Evolutionary conservation across 805 yeast genomes (phyloP).

Genomic region (Teunomyces gatunensis): DNA sequence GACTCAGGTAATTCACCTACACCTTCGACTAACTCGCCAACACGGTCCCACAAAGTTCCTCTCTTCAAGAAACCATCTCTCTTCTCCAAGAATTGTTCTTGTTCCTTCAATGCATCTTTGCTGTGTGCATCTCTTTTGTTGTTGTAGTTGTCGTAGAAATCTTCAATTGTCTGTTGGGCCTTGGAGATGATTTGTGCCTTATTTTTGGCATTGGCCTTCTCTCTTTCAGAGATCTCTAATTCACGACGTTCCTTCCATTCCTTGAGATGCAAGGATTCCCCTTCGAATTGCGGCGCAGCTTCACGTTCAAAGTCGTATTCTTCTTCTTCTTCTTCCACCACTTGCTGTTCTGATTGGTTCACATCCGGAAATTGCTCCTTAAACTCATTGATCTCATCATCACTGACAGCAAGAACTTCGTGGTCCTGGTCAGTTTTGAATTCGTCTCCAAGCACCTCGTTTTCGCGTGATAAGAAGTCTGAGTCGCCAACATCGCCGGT

Average conservation of each 20-base stretch:
- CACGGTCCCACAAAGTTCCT: slow-evolving; percentile 53
- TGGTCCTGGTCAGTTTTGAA: slow-evolving; percentile 64
- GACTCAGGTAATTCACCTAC: slow-evolving; percentile 37
- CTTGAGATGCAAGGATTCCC: slow-evolving; percentile 49
- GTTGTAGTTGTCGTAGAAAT: slow-evolving; percentile 88
- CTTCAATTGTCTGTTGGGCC: slow-evolving; percentile 83
- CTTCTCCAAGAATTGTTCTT: slow-evolving; percentile 65
- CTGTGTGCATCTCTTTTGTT: slow-evolving; percentile 71
- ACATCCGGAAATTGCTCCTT: slow-evolving; percentile 66
- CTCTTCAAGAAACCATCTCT: slow-evolving; percentile 62
- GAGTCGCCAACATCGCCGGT: slow-evolving; percentile 39
- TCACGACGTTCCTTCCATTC: slow-evolving; percentile 85
- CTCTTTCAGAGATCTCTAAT: slow-evolving; percentile 76
- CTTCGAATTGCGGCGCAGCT: slow-evolving; percentile 16
- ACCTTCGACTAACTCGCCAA: slow-evolving; percentile 47
- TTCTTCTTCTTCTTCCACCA: slow-evolving; percentile 14
- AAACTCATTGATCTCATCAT: slow-evolving; percentile 54
- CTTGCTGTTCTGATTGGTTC: slow-evolving; percentile 16
- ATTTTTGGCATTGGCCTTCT: slow-evolving; percentile 62
- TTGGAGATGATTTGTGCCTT: slow-evolving; percentile 65
- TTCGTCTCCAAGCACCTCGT: slow-evolving; percentile 66
- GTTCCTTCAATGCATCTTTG: slow-evolving; percentile 62
- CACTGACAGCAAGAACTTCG: slow-evolving; percentile 41
- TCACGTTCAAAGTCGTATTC: slow-evolving; percentile 42
- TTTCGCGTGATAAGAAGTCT: slow-evolving; percentile 68